A percentile compares a stretch with the other conserved stretches of the same genome.
Evolutionary conservation across 1,139 yeast genomes (phyloP).

Genomic region (Geotrichum bryndzae): DNA sequence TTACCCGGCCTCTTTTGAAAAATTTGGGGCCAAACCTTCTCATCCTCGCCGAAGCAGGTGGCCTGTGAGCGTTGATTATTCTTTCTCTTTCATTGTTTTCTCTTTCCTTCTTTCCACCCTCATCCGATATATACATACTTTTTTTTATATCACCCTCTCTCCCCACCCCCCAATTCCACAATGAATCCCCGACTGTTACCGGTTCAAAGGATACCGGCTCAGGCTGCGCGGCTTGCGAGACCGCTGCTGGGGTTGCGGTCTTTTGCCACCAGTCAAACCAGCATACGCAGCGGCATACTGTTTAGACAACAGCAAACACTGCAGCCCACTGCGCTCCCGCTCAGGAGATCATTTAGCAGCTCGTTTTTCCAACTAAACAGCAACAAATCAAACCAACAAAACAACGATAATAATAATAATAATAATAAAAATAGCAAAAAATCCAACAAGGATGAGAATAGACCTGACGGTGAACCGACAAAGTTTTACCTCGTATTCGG

Average conservation of each 20-base stretch:
- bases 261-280: not conserved
- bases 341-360: not conserved
- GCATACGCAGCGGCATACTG: not conserved
- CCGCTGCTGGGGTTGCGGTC: not conserved
- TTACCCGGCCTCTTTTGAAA: not conserved
- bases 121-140: not conserved
- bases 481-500: constrained; percentile 5
- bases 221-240: not conserved
- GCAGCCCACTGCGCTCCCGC: not conserved
- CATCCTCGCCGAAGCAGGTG: not conserved
- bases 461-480: not conserved
- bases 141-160: not conserved
- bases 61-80: not conserved
- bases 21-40: not conserved
- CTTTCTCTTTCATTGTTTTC: not conserved
- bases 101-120: not conserved
- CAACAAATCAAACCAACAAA: not conserved
- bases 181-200: not conserved
- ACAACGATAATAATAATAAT: not conserved
- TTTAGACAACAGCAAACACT: not conserved
- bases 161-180: not conserved
- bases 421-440: not conserved
- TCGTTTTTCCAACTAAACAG: not conserved
- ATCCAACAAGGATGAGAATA: not conserved
- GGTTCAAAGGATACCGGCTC: not conserved